Evolutionary conservation across 192 early-diverging fungal species (phyloP).

Genomic region (Rhizoclosmatium globosum): DNA sequence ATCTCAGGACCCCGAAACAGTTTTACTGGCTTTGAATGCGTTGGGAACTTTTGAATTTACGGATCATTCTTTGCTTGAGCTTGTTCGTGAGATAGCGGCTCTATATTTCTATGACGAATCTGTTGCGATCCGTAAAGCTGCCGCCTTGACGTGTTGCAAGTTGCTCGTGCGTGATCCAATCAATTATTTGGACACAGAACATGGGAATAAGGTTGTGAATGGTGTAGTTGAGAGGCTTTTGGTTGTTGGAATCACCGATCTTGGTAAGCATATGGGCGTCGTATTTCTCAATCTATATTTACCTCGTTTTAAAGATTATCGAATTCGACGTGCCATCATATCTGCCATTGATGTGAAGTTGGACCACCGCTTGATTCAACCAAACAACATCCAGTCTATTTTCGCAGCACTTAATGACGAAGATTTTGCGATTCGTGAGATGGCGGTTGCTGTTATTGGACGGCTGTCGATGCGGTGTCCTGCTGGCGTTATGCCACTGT

Average conservation of each 20-base stretch:
- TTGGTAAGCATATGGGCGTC: constrained; percentile 11
- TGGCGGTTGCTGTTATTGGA: constrained; percentile 77
- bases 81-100: constrained; percentile 35
- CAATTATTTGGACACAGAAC: constrained; percentile 21
- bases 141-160: constrained; percentile 47
- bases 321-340: constrained; percentile 73
- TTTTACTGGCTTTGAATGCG: constrained; percentile 76
- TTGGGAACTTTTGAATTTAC: constrained; percentile 80
- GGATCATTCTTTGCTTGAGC: constrained; percentile 32
- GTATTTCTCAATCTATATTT: not conserved
- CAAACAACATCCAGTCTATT: constrained; percentile 79
- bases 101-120: constrained; percentile 48
- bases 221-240: constrained; percentile 32
- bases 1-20: constrained; percentile 65
- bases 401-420: constrained; percentile 87
- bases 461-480: constrained; percentile 78
- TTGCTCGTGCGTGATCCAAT: constrained; percentile 33
- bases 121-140: constrained; percentile 41
- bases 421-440: constrained; percentile 78
- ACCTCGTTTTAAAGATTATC: constrained; percentile 7
- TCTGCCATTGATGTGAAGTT: constrained; percentile 72
- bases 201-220: constrained; percentile 27
- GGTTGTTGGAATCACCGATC: constrained; percentile 38
- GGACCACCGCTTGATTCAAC: constrained; percentile 79
- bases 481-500: constrained; percentile 81